These are phyloP conservation scores for Pogostemon cablin DNA, from an alignment of 257 asterid genomes.

Conservation along the genomic window DNA sequence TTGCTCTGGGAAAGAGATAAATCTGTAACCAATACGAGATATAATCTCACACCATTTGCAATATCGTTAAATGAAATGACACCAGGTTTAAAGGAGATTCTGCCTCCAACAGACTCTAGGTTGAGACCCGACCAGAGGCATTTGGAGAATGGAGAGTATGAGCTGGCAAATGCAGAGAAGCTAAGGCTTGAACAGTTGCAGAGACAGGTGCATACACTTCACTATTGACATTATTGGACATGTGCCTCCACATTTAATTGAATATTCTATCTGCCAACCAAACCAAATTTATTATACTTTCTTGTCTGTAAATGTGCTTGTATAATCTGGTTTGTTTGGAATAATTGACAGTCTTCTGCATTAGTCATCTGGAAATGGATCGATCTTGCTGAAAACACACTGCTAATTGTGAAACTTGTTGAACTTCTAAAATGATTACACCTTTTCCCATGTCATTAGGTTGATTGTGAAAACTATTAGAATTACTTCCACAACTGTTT, in stretches of 20 bases:
- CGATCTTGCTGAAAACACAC: not conserved
- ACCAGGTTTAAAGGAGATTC: slow-evolving; percentile 65
- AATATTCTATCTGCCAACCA: slow-evolving; percentile 4
- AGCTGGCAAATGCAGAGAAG: slow-evolving; percentile 91
- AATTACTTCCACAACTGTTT: not conserved
- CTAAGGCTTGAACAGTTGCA: slow-evolving; percentile 96
- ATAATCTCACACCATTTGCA: slow-evolving; percentile 92
- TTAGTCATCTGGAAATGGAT: not conserved
- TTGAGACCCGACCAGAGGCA: slow-evolving; percentile 97
- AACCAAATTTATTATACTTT: slow-evolving; percentile 10
- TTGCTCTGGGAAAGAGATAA: slow-evolving; percentile 96
- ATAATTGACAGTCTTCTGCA: slow-evolving; percentile 6
- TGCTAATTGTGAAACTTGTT: not conserved
- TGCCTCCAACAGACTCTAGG: slow-evolving; percentile 96
- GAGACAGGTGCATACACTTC: slow-evolving; percentile 71
- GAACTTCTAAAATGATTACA: not conserved
- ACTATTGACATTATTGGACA: slow-evolving; percentile 10
- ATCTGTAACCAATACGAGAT: slow-evolving; percentile 76
- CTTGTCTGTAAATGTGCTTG: not conserved
- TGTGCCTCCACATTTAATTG: slow-evolving; percentile 18
- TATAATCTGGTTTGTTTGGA: not conserved
- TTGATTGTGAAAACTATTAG: no score
- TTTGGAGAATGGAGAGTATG: slow-evolving; percentile 95
- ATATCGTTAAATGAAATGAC: slow-evolving; percentile 92
- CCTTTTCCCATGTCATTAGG: not conserved